A percentile compares a stretch with the other conserved stretches of the same genome.
Evolutionary conservation across 768 basidiomycete genomes (phyloP).

Genomic region (Tylopilus balloui): DNA sequence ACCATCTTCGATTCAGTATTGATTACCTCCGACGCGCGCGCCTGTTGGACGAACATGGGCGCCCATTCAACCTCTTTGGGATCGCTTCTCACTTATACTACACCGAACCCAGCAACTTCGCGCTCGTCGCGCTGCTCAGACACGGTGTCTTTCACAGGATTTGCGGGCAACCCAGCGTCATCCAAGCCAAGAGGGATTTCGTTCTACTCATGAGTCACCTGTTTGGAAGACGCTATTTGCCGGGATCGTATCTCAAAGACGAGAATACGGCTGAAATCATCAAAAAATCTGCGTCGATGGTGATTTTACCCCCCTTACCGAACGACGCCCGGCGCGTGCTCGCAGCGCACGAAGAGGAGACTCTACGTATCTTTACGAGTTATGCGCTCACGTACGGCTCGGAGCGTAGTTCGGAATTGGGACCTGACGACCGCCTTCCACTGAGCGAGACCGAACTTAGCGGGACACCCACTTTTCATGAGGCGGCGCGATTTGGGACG

Average conservation of each 20-base stretch:
- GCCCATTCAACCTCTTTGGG: slow-evolving; percentile 53
- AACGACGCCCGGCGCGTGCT: slow-evolving; percentile 40
- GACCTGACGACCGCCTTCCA: slow-evolving; percentile 44
- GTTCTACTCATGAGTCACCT: slow-evolving; percentile 59
- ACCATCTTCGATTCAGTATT: slow-evolving; percentile 66
- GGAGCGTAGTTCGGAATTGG: slow-evolving; percentile 37
- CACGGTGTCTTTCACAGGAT: slow-evolving; percentile 56
- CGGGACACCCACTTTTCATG: slow-evolving; percentile 3
- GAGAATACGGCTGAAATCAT: slow-evolving; percentile 33
- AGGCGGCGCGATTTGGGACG: slow-evolving; percentile 27
- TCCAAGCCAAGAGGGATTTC: slow-evolving; percentile 45
- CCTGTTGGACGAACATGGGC: slow-evolving; percentile 50
- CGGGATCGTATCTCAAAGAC: slow-evolving; percentile 38
- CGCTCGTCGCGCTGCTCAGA: slow-evolving; percentile 54
- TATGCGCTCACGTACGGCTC: slow-evolving; percentile 50
- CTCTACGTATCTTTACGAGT: slow-evolving; percentile 48
- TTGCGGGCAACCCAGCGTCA: slow-evolving; percentile 37
- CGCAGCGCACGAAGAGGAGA: slow-evolving; percentile 43
- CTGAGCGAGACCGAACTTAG: slow-evolving; percentile 37
- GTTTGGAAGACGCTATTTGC: slow-evolving; percentile 57
- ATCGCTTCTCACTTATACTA: slow-evolving; percentile 56
- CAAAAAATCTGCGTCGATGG: slow-evolving; percentile 49
- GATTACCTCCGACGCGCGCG: slow-evolving; percentile 61
- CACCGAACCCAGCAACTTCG: slow-evolving; percentile 68
- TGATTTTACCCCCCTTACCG: slow-evolving; percentile 51